Base-by-base conservation (phyloP, 108 stramenopile species). In the Pseudonitzschia delicatissima region DNA sequence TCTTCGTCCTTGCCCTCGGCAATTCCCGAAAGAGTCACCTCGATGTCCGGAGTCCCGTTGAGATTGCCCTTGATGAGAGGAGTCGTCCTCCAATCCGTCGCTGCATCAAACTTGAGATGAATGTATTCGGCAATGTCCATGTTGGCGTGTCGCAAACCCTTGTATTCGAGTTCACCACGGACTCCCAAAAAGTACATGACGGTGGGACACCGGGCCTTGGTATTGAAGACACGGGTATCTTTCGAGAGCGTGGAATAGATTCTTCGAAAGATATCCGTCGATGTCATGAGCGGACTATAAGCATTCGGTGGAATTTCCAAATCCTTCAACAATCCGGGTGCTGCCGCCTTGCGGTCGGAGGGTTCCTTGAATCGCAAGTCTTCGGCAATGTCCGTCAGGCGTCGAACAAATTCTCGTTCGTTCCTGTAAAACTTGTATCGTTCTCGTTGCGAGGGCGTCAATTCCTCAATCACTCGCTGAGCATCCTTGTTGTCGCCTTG, bases 61-160 rank as follows among this genome's bases (percentile, higher is more conserved):
- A n/a, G n/a, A n/a, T n/a, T n/a, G n/a, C n/a, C n/a, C n/a, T n/a
- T n/a, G n/a, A n/a, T n/a, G n/a, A n/a, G n/a, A n/a, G n/a, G n/a
- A n/a, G n/a, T n/a, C 48, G 27, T n/a, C 15, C 11, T 68, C 32
- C 48, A 71, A n/a, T n/a, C n/a, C n/a, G n/a, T n/a, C n/a, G 76
- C 73, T 20, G 80, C 68, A 45, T 88, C 92, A 58, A 91, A 94
- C 50, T 86, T 76, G 45, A 84, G 53, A 76, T 97, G 93, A 68
- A 99, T 79, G 78, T 88, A 98, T 62, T 94, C 96, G 18, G 97
- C 96, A 9, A 97, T 94, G 66, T 99, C 98, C 21, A 95, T 62
- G 44, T 92, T 90, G 18, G 74, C 80, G 60, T 96, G 85, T 18
- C 62, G 68, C 47, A 58, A 49, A 4, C 62, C 35, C 26, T 45